These are phyloP conservation scores for Beauveria brongniartii DNA, from an alignment of 2,329 filamentous ascomycete species.

Conservation along the genomic window DNA sequence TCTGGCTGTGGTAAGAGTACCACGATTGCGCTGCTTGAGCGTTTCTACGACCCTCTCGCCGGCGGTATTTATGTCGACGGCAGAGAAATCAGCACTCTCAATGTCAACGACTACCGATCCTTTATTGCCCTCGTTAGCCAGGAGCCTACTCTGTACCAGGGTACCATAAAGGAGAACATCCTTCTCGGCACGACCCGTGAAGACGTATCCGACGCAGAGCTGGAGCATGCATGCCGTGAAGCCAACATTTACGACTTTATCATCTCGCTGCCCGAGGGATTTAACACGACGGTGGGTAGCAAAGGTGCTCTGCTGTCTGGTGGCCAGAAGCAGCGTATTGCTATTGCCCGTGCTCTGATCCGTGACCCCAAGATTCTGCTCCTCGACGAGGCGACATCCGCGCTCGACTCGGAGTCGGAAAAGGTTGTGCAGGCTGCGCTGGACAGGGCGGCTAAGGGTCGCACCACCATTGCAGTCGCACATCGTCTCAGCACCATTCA, in stretches of 20 bases:
- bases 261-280: conserved; percentile 74
- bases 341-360: conserved; percentile 83
- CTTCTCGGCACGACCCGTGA: conserved; percentile 64
- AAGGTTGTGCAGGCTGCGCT: conserved; percentile 74
- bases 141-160: conserved; percentile 91
- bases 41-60: conserved; percentile 84
- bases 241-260: conserved; percentile 93
- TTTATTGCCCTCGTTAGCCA: conserved; percentile 85
- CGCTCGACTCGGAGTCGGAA: conserved; percentile 68
- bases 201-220: conserved; percentile 60
- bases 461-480: conserved; percentile 90
- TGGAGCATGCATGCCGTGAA: conserved; percentile 76
- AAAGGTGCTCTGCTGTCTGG: conserved; percentile 82
- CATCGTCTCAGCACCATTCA: conserved; percentile 90
- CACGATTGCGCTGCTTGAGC: conserved; percentile 82
- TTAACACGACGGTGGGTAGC: conserved; percentile 76
- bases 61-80: conserved; percentile 79
- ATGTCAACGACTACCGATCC: conserved; percentile 78
- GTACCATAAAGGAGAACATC: conserved; percentile 85
- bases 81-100: conserved; percentile 70
- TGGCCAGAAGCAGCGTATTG: conserved; percentile 90
- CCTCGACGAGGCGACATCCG: conserved; percentile 73
- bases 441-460: conserved; percentile 72
- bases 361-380: conserved; percentile 84
- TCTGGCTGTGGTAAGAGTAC: conserved; percentile 93